These are phyloP conservation scores for Agaricus subrufescens DNA, from an alignment of 768 basidiomycete genomes.

Conservation along the genomic window DNA sequence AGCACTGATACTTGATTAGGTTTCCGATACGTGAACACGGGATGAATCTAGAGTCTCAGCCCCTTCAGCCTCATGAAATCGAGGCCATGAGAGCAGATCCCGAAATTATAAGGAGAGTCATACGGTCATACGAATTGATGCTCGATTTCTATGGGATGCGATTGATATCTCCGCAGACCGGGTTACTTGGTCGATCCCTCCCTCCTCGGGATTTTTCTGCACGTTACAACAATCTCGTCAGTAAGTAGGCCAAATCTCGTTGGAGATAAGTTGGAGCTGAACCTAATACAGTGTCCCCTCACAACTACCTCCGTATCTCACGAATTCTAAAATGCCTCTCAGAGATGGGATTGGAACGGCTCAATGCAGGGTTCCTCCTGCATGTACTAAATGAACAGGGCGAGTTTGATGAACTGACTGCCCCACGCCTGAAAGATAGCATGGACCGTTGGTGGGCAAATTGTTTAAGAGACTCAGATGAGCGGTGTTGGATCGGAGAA, in stretches of 20 bases:
- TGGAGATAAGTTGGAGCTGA: no score
- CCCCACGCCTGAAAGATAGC: conserved; percentile 44
- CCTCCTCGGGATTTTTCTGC: conserved; percentile 44
- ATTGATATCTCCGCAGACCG: conserved; percentile 52
- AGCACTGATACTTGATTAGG: conserved; percentile 26
- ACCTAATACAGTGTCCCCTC: conserved; percentile 45
- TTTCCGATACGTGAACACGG: conserved; percentile 75
- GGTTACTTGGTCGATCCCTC: conserved; percentile 48
- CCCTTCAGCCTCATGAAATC: conserved; percentile 64
- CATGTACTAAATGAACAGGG: conserved; percentile 70
- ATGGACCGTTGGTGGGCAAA: conserved; percentile 82
- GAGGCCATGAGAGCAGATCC: conserved; percentile 47
- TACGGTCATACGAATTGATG: conserved; percentile 67
- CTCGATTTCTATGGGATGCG: conserved; percentile 80
- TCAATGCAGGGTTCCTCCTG: conserved; percentile 64
- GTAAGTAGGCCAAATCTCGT: conserved; percentile 37
- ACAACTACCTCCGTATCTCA: conserved; percentile 74
- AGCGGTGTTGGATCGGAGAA: conserved; percentile 51
- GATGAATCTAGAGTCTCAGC: conserved; percentile 64
- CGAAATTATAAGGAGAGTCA: conserved; percentile 42
- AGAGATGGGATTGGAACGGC: conserved; percentile 59
- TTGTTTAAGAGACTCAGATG: conserved; percentile 58
- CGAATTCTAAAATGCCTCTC: conserved; percentile 75
- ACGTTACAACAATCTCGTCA: conserved; percentile 59
- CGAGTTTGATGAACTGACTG: conserved; percentile 46